phyloP scores from a whole-genome alignment of 2,329 filamentous ascomycete species.

The Nothophoma quercina region DNA sequence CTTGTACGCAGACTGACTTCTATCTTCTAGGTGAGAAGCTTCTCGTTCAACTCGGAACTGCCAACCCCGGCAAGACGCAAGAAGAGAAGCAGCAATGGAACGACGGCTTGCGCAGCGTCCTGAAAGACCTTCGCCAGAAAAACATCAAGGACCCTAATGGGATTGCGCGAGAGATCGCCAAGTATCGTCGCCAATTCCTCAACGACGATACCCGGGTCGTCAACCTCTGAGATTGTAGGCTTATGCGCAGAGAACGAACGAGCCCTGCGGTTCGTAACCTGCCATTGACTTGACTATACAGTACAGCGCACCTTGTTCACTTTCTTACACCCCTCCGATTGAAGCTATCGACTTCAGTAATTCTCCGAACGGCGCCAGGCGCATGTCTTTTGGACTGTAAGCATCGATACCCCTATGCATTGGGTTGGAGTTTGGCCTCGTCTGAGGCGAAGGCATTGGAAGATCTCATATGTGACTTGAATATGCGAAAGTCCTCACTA shows the following conservation, averaged over 20 bases:
- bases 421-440: constrained; percentile 24
- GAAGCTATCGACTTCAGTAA: constrained; percentile 8
- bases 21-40: constrained; percentile 71
- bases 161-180: constrained; percentile 49
- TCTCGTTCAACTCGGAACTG: constrained; percentile 73
- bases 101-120: constrained; percentile 46
- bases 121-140: constrained; percentile 48
- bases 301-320: constrained; percentile 6
- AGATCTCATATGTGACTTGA: constrained; percentile 12
- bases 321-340: constrained; percentile 1
- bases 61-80: constrained; percentile 67
- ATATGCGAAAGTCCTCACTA: constrained; percentile 2
- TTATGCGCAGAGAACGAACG: background rate
- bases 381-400: constrained; percentile 28
- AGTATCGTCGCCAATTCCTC: constrained; percentile 51
- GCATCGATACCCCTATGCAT: constrained; percentile 37
- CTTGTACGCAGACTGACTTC: constrained; percentile 50
- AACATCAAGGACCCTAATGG: constrained; percentile 49
- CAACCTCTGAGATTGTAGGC: constrained; percentile 39
- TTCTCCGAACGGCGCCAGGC: constrained; percentile 22
- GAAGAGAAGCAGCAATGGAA: constrained; percentile 64
- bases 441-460: constrained; percentile 2
- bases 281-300: constrained; percentile 18
- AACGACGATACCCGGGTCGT: constrained; percentile 50
- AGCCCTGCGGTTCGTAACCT: constrained; percentile 2